Conservation (phyloP, 108 stramenopile species). For the Cylindrotheca closterium region DNA sequence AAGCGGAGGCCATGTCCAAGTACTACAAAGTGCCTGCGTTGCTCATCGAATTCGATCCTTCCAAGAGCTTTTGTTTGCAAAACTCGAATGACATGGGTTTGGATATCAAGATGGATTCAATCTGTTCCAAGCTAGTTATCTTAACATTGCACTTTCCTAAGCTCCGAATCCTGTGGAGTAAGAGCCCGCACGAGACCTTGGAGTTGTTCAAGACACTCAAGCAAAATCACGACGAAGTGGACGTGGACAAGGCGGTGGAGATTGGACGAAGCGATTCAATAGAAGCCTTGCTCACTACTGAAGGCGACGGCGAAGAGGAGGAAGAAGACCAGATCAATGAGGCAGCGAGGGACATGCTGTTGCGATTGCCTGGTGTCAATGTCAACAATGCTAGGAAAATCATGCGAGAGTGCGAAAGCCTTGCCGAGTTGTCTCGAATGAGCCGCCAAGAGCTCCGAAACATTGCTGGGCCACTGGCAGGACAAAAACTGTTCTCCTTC, state of each 20-base stretch:
- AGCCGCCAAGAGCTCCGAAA: slow-evolving; percentile 71
- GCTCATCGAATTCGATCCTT: slow-evolving; percentile 93
- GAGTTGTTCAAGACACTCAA: slow-evolving; percentile 88
- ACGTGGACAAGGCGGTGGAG: slow-evolving; percentile 81
- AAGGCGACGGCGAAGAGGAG: slow-evolving; percentile 50
- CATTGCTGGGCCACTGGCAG: slow-evolving; percentile 79
- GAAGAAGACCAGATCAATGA: slow-evolving; percentile 81
- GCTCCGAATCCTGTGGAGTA: slow-evolving; percentile 92
- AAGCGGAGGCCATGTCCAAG: slow-evolving; percentile 92
- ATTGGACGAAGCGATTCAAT: slow-evolving; percentile 77
- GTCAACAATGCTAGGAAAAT: slow-evolving; percentile 78
- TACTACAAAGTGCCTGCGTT: slow-evolving; percentile 89
- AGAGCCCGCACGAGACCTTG: slow-evolving; percentile 91
- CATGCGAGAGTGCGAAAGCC: slow-evolving; percentile 80
- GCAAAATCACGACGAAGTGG: slow-evolving; percentile 80
- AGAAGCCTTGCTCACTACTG: slow-evolving; percentile 53
- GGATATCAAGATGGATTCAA: slow-evolving; percentile 81
- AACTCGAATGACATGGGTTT: slow-evolving; percentile 74
- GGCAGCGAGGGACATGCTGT: slow-evolving; percentile 83
- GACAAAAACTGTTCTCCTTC: slow-evolving; percentile 88
- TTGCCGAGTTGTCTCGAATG: slow-evolving; percentile 80
- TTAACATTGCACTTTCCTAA: slow-evolving; percentile 89
- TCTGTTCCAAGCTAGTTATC: slow-evolving; percentile 86
- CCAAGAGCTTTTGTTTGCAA: slow-evolving; percentile 88
- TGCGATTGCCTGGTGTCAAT: slow-evolving; percentile 89